Conservation (phyloP, 805 yeast species). For the Yarrowia porcina region DNA sequence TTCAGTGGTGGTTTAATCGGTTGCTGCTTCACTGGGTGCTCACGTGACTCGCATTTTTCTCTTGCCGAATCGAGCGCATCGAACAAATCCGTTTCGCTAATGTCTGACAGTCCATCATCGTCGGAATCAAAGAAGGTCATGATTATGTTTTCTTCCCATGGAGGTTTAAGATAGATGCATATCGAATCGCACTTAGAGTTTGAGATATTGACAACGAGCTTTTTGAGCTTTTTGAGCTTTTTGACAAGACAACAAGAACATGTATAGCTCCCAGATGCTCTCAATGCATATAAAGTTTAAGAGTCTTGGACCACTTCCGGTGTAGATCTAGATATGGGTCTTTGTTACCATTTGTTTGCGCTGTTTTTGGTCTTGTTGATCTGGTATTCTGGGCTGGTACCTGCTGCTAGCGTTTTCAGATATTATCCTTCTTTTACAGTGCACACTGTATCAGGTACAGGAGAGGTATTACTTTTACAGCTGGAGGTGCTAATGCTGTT, state of each 20-base stretch:
- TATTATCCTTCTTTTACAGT: background rate
- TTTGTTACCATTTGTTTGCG: background rate
- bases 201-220: background rate
- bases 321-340: background rate
- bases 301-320: background rate
- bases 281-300: background rate
- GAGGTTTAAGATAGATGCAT: slow-evolving; percentile 6
- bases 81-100: slow-evolving; percentile 2
- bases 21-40: background rate
- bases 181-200: background rate
- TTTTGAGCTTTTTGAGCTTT: no score
- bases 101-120: slow-evolving; percentile 12
- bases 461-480: no score
- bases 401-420: background rate
- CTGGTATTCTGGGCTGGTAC: background rate
- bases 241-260: background rate
- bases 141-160: background rate
- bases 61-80: slow-evolving; percentile 1
- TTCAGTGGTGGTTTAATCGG: background rate
- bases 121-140: slow-evolving; percentile 16
- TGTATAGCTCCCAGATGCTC: background rate
- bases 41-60: background rate
- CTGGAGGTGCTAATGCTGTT: no score
- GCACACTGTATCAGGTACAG: background rate
- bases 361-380: background rate